A percentile compares a stretch with the other conserved stretches of the same genome.
Evolutionary conservation across 1,284 basidiomycete species (phyloP).

Genomic region (Tilletia indica): DNA sequence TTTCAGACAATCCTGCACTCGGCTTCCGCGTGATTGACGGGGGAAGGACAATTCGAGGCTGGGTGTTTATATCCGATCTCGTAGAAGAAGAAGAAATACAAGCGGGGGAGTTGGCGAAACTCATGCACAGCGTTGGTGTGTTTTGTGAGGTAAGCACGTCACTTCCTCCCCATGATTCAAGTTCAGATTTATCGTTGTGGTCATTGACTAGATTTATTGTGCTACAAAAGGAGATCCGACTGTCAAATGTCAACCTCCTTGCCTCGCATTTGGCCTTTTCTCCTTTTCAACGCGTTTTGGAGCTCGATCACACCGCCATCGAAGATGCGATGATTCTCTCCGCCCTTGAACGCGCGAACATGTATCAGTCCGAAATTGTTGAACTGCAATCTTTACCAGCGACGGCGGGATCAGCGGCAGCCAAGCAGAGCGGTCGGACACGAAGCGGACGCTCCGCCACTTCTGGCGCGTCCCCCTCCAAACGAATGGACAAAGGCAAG

Average conservation of each 20-base stretch:
- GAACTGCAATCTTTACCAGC: background rate
- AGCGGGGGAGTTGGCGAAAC: background rate
- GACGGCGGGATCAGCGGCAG: too few relatives aligned
- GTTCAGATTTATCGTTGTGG: background rate
- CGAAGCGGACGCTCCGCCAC: background rate
- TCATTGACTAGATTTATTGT: background rate
- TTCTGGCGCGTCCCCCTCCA: background rate
- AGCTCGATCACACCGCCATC: conserved; percentile 9
- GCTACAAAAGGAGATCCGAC: conserved; percentile 9
- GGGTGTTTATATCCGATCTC: background rate
- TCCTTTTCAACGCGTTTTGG: background rate
- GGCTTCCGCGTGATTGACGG: background rate
- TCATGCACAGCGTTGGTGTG: conserved; percentile 13
- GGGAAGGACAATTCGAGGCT: background rate
- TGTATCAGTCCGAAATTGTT: background rate
- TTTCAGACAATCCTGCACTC: conserved; percentile 3
- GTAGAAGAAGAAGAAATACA: background rate
- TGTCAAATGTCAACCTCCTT: conserved; percentile 4
- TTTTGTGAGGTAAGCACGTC: too few relatives aligned
- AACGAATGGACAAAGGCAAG: background rate
- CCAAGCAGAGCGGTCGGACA: background rate
- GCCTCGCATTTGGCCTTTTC: conserved; percentile 1
- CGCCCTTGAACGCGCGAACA: background rate
- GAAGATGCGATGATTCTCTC: background rate
- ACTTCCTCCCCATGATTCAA: too few relatives aligned